Conservation (phyloP, 1,139 yeast species). For the Yamadazyma diddensiae region DNA sequence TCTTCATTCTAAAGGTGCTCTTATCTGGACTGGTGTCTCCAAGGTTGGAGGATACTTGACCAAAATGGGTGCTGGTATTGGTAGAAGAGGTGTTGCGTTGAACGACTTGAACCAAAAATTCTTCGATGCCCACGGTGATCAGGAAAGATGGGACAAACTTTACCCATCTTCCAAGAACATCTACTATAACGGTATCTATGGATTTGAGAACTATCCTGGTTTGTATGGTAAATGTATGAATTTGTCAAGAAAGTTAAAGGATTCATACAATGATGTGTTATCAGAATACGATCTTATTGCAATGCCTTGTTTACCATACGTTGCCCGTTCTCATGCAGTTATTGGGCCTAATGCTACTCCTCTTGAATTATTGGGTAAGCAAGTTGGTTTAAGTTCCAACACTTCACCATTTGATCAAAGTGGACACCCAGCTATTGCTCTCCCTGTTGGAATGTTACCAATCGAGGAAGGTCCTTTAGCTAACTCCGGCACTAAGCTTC, state of each 20-base stretch:
- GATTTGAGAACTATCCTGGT: slow-evolving; percentile 10
- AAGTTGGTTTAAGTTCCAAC: slow-evolving; percentile 12
- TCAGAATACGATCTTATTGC: slow-evolving; percentile 12
- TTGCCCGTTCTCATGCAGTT: slow-evolving; percentile 14
- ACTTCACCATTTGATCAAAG: slow-evolving; percentile 15
- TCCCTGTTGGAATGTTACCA: slow-evolving; percentile 14
- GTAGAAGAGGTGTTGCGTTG: slow-evolving; percentile 8
- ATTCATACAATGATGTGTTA: slow-evolving; percentile 11
- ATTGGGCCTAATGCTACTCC: slow-evolving; percentile 11
- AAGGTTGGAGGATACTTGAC: slow-evolving; percentile 17
- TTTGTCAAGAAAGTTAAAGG: slow-evolving; percentile 11
- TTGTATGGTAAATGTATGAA: slow-evolving; percentile 14
- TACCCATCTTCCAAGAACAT: slow-evolving; percentile 8
- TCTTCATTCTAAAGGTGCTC: slow-evolving; percentile 29
- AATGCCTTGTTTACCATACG: slow-evolving; percentile 12
- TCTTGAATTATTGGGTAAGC: slow-evolving; percentile 11
- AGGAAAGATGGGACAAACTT: slow-evolving; percentile 7
- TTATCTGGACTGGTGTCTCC: slow-evolving; percentile 26
- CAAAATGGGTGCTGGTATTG: slow-evolving; percentile 22
- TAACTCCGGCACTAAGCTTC: slow-evolving; percentile 8
- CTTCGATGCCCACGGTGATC: slow-evolving; percentile 6
- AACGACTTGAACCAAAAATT: slow-evolving; percentile 7
- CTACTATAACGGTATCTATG: slow-evolving; percentile 12
- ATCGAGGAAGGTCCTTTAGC: slow-evolving; percentile 10
- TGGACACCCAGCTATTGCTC: slow-evolving; percentile 14